These are phyloP conservation scores for Suillus plorans DNA, from an alignment of 768 basidiomycete genomes.

Conservation along the genomic window DNA sequence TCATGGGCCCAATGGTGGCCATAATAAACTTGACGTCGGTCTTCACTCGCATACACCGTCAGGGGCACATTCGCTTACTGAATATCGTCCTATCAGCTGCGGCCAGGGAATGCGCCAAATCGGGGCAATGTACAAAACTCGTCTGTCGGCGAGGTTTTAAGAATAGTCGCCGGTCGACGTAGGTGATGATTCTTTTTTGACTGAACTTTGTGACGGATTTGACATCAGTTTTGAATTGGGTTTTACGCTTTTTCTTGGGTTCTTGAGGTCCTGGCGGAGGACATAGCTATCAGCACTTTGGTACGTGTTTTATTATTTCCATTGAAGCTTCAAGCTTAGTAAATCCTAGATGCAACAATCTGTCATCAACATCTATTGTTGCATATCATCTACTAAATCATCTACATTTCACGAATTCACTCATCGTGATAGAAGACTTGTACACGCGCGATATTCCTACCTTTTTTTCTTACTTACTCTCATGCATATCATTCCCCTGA, in stretches of 20 bases:
- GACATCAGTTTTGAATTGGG: constrained; percentile 23
- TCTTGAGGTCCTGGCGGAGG: constrained; percentile 25
- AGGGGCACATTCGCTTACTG: constrained; percentile 20
- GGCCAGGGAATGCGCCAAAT: constrained; percentile 10
- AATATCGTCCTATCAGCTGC: constrained; percentile 23
- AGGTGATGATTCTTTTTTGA: constrained; percentile 7
- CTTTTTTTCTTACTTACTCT: neutral
- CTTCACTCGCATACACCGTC: neutral
- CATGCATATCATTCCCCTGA: constrained; percentile 3
- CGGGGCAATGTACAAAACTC: constrained; percentile 11
- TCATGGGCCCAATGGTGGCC: neutral
- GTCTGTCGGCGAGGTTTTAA: constrained; percentile 20
- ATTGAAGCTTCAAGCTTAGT: neutral
- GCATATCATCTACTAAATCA: neutral
- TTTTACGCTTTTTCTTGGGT: constrained; percentile 20
- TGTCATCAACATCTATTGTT: neutral
- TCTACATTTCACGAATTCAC: neutral
- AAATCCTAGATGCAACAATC: neutral
- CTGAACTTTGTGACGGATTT: neutral
- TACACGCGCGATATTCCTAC: neutral
- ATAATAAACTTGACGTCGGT: constrained; percentile 2
- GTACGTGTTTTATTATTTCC: neutral
- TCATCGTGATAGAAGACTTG: neutral
- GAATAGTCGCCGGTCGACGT: constrained; percentile 26
- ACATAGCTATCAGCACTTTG: neutral